Evolutionary conservation across 2,329 filamentous ascomycete genomes (phyloP), one percentile per base, ranked within the genome.

Genomic region (Aspergillus luchuensis): DNA sequence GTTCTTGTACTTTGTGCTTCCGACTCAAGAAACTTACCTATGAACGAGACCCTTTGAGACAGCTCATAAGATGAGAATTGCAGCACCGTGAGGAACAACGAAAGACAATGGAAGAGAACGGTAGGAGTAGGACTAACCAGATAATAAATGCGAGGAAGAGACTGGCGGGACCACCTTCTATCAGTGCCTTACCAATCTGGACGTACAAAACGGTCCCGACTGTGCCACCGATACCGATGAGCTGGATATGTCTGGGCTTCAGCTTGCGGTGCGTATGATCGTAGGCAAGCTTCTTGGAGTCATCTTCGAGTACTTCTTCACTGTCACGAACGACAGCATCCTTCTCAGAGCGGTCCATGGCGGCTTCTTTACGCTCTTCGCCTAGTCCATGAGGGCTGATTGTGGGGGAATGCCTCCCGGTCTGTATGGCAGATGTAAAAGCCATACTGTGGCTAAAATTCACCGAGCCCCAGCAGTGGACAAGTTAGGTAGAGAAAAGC

Each of bases 201-300:
- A 80, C 78, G 61, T 76, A 79, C 36, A 80, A 63, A 0, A 74
- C 76, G n/a, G 75, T 79, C 19, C 78, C 77, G 65, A 81, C 79
- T 33, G 76, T 78, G 11, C 79, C 79, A 23, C 79, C 79, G 57
- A 81, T 80, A 43, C 78, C 79, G 58, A 81, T 81, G 59, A 81
- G 66, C 63, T 81, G 78, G 43, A 81, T 77, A 68, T 81, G 79
- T 61, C 79, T 69, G 13, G 78, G 74, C 61, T 79, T 80, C 19
- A 81, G 68, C 60, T 74, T 78, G 57, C 79, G 76, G 36, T 75
- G 76, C 1, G 77, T 79, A 52, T 72, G 66, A 48, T 77, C 74
- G 30, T 66, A 65, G 19, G 60, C 60, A 1, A 68, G 64, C 52
- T 71, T 68, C 30, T 68, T 68, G 10, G 63, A 67, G n/a, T 62